Evolutionary conservation across 805 yeast genomes (phyloP), one percentile per base, ranked within the genome.

Genomic region (Lipomyces yamanashiensis): DNA sequence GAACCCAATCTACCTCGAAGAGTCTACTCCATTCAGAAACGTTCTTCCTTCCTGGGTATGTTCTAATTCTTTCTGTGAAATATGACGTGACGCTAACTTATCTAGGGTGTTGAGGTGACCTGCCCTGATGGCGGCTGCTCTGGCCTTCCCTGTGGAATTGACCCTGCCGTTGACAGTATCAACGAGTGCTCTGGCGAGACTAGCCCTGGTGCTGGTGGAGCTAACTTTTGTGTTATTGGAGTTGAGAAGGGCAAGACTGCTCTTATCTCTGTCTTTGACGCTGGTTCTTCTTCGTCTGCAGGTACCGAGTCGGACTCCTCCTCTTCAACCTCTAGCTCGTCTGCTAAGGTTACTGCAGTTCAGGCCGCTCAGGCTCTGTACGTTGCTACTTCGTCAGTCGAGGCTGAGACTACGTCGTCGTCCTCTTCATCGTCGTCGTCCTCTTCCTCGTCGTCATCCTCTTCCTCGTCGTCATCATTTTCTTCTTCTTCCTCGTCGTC

Each of bases 1-100:
- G 96, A 91, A 91, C 76, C 97, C 97, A 15, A 83, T 88, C 61
- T 89, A 90, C 76, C 75, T 89, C 71, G 93, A 88, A 67, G 80
- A 80, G 56, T 69, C 78, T 33, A 74, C 80, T 34, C 84, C 87
- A 8, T 88, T 86, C 79, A 78, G 80, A 67, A 76, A 80, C 71
- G 76, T 76, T 2, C 55, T 63, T 39, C 69, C 69, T 9, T 51
- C 57, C 21, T 65, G 48, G 28, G 64, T 61, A 61, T 17, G 64
- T 60, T 8, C 13, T 17, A 21, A 21, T 13, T 9, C 28, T 45
- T n/a, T 52, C 7, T 53, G 15, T 44, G 33, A 10, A 40, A 21
- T 9, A 40, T 44, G 49, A 44, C 19, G 12, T 23, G 36, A 19
- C 21, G 41, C 47, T 78, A 76, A 67, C 96, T 96, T 51, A 74